phyloP scores from a whole-genome alignment of 495 filamentous ascomycete species.

The Chaetomium fimeti region DNA sequence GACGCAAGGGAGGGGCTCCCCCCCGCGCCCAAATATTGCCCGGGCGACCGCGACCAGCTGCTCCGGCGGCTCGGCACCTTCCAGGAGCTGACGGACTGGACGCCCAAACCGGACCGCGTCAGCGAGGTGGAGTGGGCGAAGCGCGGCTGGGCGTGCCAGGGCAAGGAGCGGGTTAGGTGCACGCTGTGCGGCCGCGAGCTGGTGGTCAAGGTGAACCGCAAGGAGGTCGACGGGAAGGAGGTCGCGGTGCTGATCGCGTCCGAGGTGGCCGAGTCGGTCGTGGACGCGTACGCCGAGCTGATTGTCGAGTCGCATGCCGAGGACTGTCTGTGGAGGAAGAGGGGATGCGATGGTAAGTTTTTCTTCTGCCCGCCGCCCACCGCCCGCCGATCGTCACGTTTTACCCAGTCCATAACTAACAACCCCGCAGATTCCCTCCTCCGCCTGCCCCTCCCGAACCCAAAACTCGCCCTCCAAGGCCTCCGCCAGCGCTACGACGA shows the following conservation, averaged over 20 bases:
- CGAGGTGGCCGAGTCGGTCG: conserved; percentile 64
- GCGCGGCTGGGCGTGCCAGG: conserved; percentile 84
- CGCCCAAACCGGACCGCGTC: conserved; percentile 72
- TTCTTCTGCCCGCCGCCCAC: neutral
- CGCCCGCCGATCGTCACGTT: neutral
- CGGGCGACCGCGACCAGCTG: conserved; percentile 80
- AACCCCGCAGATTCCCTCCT: conserved; percentile 41
- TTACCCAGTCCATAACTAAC: neutral
- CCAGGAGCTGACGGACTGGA: conserved; percentile 85
- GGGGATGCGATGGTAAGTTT: conserved; percentile 73
- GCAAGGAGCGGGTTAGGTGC: conserved; percentile 78
- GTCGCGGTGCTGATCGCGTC: conserved; percentile 48
- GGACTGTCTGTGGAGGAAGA: conserved; percentile 80
- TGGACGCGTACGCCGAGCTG: conserved; percentile 70
- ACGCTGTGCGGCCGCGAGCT: conserved; percentile 78
- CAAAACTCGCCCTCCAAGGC: conserved; percentile 52
- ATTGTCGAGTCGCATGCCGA: conserved; percentile 77
- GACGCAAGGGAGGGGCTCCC: conserved; percentile 4
- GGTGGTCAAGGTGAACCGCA: conserved; percentile 72
- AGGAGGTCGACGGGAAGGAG: conserved; percentile 64
- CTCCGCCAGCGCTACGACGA: conserved; percentile 63
- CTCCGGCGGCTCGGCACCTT: conserved; percentile 82
- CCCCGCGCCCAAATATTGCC: conserved; percentile 57
- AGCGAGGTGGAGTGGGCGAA: conserved; percentile 96
- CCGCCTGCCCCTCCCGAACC: conserved; percentile 55